Conservation (phyloP, 495 filamentous ascomycete species). For the Podospora pseudopauciseta region DNA sequence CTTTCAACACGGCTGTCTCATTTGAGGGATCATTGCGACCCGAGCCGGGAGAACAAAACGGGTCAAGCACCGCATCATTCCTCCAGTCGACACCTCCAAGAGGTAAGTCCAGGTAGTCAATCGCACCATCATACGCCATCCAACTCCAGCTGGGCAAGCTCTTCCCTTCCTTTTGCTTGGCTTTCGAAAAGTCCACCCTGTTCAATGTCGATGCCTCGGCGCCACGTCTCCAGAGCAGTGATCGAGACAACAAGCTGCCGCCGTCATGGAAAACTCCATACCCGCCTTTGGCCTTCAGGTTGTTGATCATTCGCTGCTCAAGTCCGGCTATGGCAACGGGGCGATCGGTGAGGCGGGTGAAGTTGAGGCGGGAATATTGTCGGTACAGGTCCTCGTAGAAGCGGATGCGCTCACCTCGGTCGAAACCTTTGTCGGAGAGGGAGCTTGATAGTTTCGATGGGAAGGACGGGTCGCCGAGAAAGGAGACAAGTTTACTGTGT, state of each 20-base stretch:
- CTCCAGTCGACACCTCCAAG: conserved; percentile 8
- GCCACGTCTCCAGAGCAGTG: conserved; percentile 24
- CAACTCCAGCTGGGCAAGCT: conserved; percentile 13
- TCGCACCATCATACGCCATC: conserved; percentile 15
- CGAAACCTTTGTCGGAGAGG: not conserved
- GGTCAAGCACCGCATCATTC: not conserved
- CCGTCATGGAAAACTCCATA: conserved; percentile 27
- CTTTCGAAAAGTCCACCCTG: not conserved
- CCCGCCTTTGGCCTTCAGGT: conserved; percentile 21
- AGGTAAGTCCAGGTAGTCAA: not conserved
- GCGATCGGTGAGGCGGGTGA: conserved; percentile 27
- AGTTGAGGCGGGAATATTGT: conserved; percentile 32
- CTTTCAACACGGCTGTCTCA: not conserved
- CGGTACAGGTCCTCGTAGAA: conserved; percentile 32
- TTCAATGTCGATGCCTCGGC: not conserved
- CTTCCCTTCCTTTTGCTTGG: not conserved
- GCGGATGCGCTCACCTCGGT: conserved; percentile 22
- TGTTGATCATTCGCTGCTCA: conserved; percentile 26
- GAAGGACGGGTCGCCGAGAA: conserved; percentile 39
- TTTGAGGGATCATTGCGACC: not conserved
- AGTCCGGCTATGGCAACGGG: conserved; percentile 33
- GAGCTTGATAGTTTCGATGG: conserved; percentile 20
- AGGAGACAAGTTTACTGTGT: conserved; percentile 28
- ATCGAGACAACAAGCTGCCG: conserved; percentile 17
- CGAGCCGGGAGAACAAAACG: not conserved